Evolutionary conservation across 2,329 filamentous ascomycete genomes (phyloP).

Genomic region (Clonostachys sp.): DNA sequence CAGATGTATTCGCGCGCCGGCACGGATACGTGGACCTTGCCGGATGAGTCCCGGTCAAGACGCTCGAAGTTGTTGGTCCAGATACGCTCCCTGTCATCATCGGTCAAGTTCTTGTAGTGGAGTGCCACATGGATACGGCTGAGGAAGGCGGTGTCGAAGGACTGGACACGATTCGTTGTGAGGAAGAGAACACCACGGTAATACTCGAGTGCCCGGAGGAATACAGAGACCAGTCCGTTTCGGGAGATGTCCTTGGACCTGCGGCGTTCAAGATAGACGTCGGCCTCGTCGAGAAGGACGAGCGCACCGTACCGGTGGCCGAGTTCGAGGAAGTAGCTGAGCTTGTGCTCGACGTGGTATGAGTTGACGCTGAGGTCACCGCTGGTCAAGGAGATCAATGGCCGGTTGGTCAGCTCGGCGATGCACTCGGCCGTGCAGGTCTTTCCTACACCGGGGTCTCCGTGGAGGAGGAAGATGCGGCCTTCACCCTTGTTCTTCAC

Average conservation of each 20-base stretch:
- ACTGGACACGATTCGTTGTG: constrained; percentile 42
- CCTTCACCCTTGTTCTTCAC: constrained; percentile 46
- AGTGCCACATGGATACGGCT: constrained; percentile 44
- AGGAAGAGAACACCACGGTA: constrained; percentile 45
- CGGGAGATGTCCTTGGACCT: constrained; percentile 33
- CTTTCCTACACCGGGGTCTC: constrained; percentile 51
- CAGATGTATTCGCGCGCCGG: constrained; percentile 32
- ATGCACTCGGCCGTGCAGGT: constrained; percentile 52
- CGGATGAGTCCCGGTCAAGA: constrained; percentile 31
- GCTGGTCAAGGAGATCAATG: constrained; percentile 44
- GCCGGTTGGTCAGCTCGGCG: constrained; percentile 43
- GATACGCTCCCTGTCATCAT: constrained; percentile 36
- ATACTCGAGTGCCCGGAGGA: constrained; percentile 46
- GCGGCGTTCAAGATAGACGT: constrained; percentile 54
- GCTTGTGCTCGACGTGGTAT: constrained; percentile 31
- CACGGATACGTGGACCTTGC: constrained; percentile 27
- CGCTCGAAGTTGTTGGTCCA: constrained; percentile 41
- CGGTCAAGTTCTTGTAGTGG: constrained; percentile 34
- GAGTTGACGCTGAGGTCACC: constrained; percentile 39
- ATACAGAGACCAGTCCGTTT: constrained; percentile 43
- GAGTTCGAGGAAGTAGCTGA: constrained; percentile 42
- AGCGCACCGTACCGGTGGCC: constrained; percentile 45
- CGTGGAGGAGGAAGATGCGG: constrained; percentile 45
- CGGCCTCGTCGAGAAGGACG: constrained; percentile 54
- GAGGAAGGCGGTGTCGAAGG: constrained; percentile 42